Evolutionary conservation across 768 basidiomycete species (phyloP).

Genomic region (Lenzites betulinus): DNA sequence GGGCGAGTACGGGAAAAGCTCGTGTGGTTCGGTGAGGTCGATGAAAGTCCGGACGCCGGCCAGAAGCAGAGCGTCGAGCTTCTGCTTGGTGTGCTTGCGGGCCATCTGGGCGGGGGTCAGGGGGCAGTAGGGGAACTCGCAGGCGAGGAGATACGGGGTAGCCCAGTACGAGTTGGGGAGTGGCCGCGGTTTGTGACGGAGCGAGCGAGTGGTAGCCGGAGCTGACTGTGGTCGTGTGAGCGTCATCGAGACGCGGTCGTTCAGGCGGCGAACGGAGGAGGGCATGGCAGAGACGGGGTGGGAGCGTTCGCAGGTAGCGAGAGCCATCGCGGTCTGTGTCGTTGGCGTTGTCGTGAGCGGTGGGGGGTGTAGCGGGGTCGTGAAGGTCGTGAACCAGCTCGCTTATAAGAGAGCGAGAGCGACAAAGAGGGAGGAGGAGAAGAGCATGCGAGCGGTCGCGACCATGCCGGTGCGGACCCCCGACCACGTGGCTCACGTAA

Average conservation of each 20-base stretch:
- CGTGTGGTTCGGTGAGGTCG: constrained; percentile 81
- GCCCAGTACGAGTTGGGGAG: constrained; percentile 90
- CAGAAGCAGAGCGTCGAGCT: constrained; percentile 70
- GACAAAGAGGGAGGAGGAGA: constrained; percentile 1
- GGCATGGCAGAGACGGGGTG: constrained; percentile 5
- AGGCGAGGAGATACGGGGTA: constrained; percentile 68
- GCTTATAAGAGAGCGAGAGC: constrained; percentile 2
- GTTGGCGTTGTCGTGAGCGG: not conserved
- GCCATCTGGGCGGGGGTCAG: constrained; percentile 25
- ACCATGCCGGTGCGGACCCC: constrained; percentile 15
- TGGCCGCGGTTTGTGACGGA: constrained; percentile 45
- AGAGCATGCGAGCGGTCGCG: not conserved
- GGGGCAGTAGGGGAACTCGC: constrained; percentile 73
- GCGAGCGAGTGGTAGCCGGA: constrained; percentile 15
- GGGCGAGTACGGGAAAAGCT: constrained; percentile 66
- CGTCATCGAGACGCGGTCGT: constrained; percentile 51
- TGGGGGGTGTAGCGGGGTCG: not conserved
- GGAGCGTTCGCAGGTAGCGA: constrained; percentile 21
- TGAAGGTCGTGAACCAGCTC: constrained; percentile 7
- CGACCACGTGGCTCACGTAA: constrained; percentile 13
- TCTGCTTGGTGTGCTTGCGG: constrained; percentile 51
- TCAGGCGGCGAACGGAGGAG: constrained; percentile 6
- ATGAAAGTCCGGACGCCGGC: constrained; percentile 81
- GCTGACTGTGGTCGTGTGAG: constrained; percentile 39
- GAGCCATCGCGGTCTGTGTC: constrained; percentile 15